Conservation (phyloP, 2,329 filamentous ascomycete species). For the Ophidiomyces ophidiicola region DNA sequence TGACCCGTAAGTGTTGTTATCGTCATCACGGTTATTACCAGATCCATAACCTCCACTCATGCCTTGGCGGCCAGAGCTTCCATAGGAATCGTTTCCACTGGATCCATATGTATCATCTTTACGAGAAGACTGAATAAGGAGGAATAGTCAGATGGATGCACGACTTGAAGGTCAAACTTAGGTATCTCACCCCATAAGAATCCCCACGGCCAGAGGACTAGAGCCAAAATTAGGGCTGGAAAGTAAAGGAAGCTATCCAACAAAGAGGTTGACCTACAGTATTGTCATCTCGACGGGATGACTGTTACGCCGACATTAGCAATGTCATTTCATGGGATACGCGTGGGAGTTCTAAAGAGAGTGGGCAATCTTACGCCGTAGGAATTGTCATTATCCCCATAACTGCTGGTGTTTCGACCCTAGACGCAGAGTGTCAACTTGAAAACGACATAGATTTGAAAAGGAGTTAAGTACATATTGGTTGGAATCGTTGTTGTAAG, state of each 20-base stretch:
- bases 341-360: not conserved
- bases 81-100: constrained; percentile 6
- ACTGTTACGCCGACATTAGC: not conserved
- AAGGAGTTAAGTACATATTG: constrained; percentile 5
- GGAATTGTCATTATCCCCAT: constrained; percentile 3
- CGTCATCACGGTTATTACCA: not conserved
- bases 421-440: constrained; percentile 1
- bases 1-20: not conserved
- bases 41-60: constrained; percentile 1
- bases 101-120: constrained; percentile 10
- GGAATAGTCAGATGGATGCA: not conserved
- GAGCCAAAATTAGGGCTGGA: not conserved
- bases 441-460: not conserved
- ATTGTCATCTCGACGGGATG: not conserved
- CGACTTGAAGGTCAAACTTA: not conserved
- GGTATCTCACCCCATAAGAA: constrained; percentile 8
- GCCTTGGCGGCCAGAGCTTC: constrained; percentile 5
- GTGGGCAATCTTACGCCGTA: constrained; percentile 1
- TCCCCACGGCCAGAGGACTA: constrained; percentile 6
- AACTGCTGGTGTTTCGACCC: constrained; percentile 6
- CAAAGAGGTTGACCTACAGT: not conserved
- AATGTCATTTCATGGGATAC: not conserved
- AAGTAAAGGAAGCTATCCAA: not conserved
- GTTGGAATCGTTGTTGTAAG: constrained; percentile 11
- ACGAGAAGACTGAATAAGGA: not conserved